Percentiles rank a stretch among this genome's conserved stretches.
These are phyloP conservation scores for Fusarium kyushuense DNA, from an alignment of 2,329 filamentous ascomycete species.

Conservation along the genomic window DNA sequence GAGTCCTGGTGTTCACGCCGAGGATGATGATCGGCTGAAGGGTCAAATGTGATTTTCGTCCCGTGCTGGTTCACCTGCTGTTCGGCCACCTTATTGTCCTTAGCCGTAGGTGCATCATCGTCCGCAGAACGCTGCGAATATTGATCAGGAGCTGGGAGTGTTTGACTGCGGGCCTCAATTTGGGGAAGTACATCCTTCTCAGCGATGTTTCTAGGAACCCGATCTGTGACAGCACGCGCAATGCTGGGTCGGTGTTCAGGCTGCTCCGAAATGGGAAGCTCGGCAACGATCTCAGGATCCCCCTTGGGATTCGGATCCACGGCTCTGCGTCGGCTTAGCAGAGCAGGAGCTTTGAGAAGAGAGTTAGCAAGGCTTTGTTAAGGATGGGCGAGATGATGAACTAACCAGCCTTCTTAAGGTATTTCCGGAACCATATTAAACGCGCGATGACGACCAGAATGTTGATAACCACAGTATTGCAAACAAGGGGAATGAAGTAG, in stretches of 20 bases:
- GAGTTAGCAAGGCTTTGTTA: slow-evolving; percentile 4
- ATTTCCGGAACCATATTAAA: slow-evolving; percentile 62
- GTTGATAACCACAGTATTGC: slow-evolving; percentile 63
- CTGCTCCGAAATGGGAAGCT: slow-evolving; percentile 2
- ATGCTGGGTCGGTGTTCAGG: slow-evolving; percentile 9
- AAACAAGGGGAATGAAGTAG: slow-evolving; percentile 63
- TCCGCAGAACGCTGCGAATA: background rate
- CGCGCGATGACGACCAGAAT: slow-evolving; percentile 61
- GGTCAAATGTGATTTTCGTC: slow-evolving; percentile 48
- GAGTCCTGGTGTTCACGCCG: slow-evolving; percentile 44
- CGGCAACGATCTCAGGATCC: slow-evolving; percentile 21
- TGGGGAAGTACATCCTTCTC: slow-evolving; percentile 19
- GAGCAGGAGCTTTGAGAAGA: slow-evolving; percentile 22
- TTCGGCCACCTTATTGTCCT: slow-evolving; percentile 13
- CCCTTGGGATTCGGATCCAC: slow-evolving; percentile 13
- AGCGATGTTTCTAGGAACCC: background rate
- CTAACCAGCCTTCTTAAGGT: slow-evolving; percentile 56
- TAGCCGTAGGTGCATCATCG: background rate
- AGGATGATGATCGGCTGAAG: slow-evolving; percentile 45
- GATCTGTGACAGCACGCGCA: slow-evolving; percentile 24
- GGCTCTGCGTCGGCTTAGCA: slow-evolving; percentile 24
- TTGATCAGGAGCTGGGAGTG: slow-evolving; percentile 21
- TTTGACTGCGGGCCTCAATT: slow-evolving; percentile 29
- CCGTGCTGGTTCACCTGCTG: slow-evolving; percentile 5
- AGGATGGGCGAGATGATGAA: background rate